These are phyloP conservation scores for Myxozyma neglecta DNA, from an alignment of 805 yeast species.

Conservation along the genomic window DNA sequence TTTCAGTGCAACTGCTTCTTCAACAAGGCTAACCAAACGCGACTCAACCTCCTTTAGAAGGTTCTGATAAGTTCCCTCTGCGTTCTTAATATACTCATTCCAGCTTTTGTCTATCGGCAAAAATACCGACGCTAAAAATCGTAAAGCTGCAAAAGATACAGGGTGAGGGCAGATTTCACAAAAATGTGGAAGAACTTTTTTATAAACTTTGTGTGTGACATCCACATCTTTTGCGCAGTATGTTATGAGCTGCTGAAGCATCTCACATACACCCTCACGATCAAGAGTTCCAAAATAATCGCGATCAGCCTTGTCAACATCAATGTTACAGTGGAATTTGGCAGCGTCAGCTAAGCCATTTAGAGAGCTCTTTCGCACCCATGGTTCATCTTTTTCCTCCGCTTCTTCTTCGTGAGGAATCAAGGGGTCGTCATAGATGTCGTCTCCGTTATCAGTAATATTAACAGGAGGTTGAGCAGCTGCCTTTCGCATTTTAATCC, in stretches of 20 bases:
- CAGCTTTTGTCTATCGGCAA: slow-evolving; percentile 76
- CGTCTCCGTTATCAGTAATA: slow-evolving; percentile 14
- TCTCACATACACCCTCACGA: slow-evolving; percentile 52
- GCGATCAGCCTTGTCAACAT: slow-evolving; percentile 65
- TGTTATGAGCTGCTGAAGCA: slow-evolving; percentile 60
- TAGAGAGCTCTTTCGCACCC: slow-evolving; percentile 75
- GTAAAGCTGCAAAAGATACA: slow-evolving; percentile 84
- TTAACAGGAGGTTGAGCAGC: slow-evolving; percentile 30
- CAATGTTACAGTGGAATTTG: slow-evolving; percentile 67
- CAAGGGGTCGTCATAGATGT: slow-evolving; percentile 3
- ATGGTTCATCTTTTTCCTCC: slow-evolving; percentile 52
- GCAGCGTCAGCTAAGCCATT: slow-evolving; percentile 83
- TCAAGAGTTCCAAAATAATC: slow-evolving; percentile 61
- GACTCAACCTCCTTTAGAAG: slow-evolving; percentile 57
- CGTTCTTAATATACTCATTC: slow-evolving; percentile 65
- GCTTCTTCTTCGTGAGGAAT: background rate
- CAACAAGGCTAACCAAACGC: slow-evolving; percentile 60
- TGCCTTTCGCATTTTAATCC: slow-evolving; percentile 49
- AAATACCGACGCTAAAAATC: slow-evolving; percentile 68
- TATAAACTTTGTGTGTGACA: slow-evolving; percentile 69
- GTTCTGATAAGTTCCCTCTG: slow-evolving; percentile 67
- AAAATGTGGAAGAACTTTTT: slow-evolving; percentile 69
- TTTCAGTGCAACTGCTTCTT: slow-evolving; percentile 53
- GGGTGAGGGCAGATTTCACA: slow-evolving; percentile 81
- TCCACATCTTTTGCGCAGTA: slow-evolving; percentile 87